A percentile compares a stretch with the other conserved stretches of the same genome.
phyloP scores from a whole-genome alignment of 768 basidiomycete species.

The Auriscalpium vulgare region DNA sequence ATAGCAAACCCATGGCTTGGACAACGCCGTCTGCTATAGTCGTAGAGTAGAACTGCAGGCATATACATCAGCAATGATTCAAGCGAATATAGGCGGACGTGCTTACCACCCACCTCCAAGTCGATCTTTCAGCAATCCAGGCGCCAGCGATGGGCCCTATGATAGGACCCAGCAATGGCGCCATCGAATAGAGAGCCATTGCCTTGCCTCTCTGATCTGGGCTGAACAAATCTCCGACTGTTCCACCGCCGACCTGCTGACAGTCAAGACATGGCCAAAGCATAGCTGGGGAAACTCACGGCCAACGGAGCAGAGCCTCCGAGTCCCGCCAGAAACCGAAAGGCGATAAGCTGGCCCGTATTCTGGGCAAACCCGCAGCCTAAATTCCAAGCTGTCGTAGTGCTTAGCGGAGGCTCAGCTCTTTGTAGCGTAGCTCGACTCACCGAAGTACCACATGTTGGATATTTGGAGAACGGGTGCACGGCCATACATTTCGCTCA shows the following conservation, averaged over 20 bases:
- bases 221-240: constrained; percentile 53
- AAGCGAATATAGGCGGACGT: background rate
- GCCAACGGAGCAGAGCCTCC: constrained; percentile 67
- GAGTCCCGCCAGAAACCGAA: constrained; percentile 57
- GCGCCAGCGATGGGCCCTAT: constrained; percentile 58
- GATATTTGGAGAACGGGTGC: constrained; percentile 50
- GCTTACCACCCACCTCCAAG: constrained; percentile 65
- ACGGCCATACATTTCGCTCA: constrained; percentile 67
- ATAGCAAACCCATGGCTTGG: constrained; percentile 48
- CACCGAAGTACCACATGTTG: constrained; percentile 61
- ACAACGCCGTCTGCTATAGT: constrained; percentile 42
- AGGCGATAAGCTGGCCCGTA: constrained; percentile 18
- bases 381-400: constrained; percentile 42
- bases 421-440: background rate
- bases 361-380: constrained; percentile 52
- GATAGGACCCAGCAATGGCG: constrained; percentile 59
- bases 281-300: constrained; percentile 4
- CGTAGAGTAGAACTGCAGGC: background rate
- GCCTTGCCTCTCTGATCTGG: constrained; percentile 60
- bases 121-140: constrained; percentile 55
- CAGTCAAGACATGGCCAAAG: background rate
- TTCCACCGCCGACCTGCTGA: constrained; percentile 44
- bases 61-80: background rate
- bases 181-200: constrained; percentile 54
- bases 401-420: no score